A percentile compares a stretch with the other conserved stretches of the same genome.
These are phyloP conservation scores for Globisporangium heterothallicum DNA, from an alignment of 352 stramenopile species.

Conservation along the genomic window DNA sequence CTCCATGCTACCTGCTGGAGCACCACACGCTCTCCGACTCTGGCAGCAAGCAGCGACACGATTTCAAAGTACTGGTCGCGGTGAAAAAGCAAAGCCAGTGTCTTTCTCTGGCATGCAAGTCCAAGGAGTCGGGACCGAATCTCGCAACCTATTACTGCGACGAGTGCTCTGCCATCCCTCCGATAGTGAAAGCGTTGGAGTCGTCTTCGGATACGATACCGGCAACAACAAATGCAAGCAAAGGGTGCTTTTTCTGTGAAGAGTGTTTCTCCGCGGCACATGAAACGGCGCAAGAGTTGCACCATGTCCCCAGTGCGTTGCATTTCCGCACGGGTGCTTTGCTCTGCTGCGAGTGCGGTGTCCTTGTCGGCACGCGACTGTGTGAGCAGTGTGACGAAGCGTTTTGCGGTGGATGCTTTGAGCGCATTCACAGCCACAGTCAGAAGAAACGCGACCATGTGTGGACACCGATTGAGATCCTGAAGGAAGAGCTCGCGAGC, in stretches of 20 bases:
- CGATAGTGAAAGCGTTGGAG: not conserved
- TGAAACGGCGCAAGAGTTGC: slow-evolving; percentile 32
- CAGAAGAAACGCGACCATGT: slow-evolving; percentile 30
- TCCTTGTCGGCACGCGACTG: slow-evolving; percentile 27
- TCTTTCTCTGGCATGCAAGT: slow-evolving; percentile 18
- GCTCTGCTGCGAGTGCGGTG: slow-evolving; percentile 50
- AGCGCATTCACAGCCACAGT: slow-evolving; percentile 23
- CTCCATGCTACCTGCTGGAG: slow-evolving; percentile 47
- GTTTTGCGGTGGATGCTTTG: slow-evolving; percentile 57
- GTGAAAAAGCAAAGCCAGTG: slow-evolving; percentile 23
- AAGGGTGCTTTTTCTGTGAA: slow-evolving; percentile 62
- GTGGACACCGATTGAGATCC: slow-evolving; percentile 37
- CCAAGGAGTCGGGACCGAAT: slow-evolving; percentile 4
- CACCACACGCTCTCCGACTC: slow-evolving; percentile 15
- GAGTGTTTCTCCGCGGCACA: slow-evolving; percentile 45
- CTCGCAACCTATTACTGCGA: slow-evolving; percentile 42
- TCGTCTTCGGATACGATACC: too few species aligned
- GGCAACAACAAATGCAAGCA: not conserved
- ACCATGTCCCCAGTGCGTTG: slow-evolving; percentile 34
- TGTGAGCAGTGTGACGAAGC: slow-evolving; percentile 62
- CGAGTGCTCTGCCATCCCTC: slow-evolving; percentile 13
- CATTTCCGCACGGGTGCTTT: slow-evolving; percentile 48
- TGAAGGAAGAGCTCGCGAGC: slow-evolving; percentile 45
- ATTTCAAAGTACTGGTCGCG: slow-evolving; percentile 44
- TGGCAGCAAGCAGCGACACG: slow-evolving; percentile 28